Base-by-base conservation (phyloP, 2,329 filamentous ascomycete species). In the Alternaria dauci region DNA sequence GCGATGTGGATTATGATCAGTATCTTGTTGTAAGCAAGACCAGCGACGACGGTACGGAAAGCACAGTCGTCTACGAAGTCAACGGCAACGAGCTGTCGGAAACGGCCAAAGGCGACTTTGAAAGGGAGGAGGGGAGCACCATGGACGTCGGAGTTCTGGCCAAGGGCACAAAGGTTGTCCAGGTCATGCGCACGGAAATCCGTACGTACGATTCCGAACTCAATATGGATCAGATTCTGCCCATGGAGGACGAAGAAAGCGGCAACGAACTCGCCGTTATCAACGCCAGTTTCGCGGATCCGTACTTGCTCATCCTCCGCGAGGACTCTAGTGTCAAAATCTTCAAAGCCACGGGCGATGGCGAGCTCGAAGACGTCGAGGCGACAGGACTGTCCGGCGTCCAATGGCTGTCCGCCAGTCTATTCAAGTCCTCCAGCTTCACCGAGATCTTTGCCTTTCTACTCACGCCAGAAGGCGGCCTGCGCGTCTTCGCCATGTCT, bases 121-220 rank as follows among this genome's bases (percentile, higher is more conserved):
- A 99, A 63, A 89, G 91, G 4, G 92, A 92, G 46, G 92, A 94
- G 63, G 95, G 94, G 26, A 87, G 90, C 32, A 97, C 95, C 0
- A 85, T 98, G 47, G 91, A 96, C 68, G 91, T 95, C 18, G 92
- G 92, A 16, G 91, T 90, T 0, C 87, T 99, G 78, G 91, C 91
- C n/a, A 87, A 87, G 52, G 88, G 91, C 61, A 91, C 87, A 74
- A 88, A 93, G 59, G 89, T 98, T 34, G 89, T 98, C 16, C 95
- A 98, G 74, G 90, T 97, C 2, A 84, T 97, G 54, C 91, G 90
- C 66, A 92, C 89, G 2, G 94, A 98, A 73, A 88, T 98, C 25
- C 87, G 94, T 60, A 94, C 91, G 62, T 99, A 97, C 71, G 94
- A 98, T 76, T 90, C 90, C 78, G 92, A 96, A 77, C 86, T 99